Base-by-base conservation (phyloP, 371 early-diverging fungal species). In the Zopfochytrium polystomum region DNA sequence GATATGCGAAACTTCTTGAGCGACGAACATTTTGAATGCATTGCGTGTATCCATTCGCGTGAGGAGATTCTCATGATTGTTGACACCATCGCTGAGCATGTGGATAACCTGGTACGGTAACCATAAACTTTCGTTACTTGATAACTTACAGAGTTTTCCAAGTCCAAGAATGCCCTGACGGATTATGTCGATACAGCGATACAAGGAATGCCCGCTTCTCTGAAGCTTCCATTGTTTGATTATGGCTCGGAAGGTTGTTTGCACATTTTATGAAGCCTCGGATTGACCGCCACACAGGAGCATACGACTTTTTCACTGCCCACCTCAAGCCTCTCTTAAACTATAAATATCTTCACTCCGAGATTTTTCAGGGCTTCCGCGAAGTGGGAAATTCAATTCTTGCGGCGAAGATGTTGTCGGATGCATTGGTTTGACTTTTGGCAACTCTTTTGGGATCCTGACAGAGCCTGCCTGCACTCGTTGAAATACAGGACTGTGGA, bases 361-460 rank as follows among this genome's bases (percentile, higher is more conserved):
- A 74, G 23, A 76, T 81, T 3, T 57, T 76, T 2, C 76, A 80
- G 52, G 68, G 66, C 0, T 76, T 81, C 45, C 62, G 77, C 20
- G 75, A 78, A 54, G 52, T 78, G 23, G 81, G 81, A 15, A 81
- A 81, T 57, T 35, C 59, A 0, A 51, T 78, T 0, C 15, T 76
- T 18, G 42, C 56, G 9, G 58, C 73, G 32, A 50, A 62, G 43
- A 23, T 52, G 18, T 51, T 80, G 3, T 70, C 76, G 27, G 68
- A 70, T n/a, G 65, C 67, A 3, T 22, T 65, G 52, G 80, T 76
- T 60, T 23, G 59, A 25, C 34, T 7, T n/a, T n/a, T n/a, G n/a
- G n/a, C n/a, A n/a, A n/a, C n/a, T n/a, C n/a, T n/a, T n/a, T 63
- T 63, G 27, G 64, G 5, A 22, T 51, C 7, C 6, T 5, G 63